Conservation (phyloP, 2,329 filamentous ascomycete genomes). For the Trichoderma citrinoviride region DNA sequence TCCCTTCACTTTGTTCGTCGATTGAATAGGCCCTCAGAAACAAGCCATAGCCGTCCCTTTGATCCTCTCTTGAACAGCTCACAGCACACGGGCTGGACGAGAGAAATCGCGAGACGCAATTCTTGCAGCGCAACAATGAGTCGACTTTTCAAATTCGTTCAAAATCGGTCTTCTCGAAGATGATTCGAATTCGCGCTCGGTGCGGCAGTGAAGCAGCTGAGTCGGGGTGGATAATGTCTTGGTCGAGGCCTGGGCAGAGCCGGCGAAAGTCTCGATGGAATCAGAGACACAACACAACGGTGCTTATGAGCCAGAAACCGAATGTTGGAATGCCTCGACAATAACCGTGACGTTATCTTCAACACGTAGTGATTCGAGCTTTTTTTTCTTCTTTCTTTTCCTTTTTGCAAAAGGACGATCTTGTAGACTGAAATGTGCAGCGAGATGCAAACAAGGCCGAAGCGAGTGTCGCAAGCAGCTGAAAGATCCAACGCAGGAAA, state of each 20-base stretch:
- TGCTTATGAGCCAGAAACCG: not conserved
- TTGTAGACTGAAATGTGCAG: conserved; percentile 22
- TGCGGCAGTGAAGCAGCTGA: not conserved
- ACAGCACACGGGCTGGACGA: not conserved
- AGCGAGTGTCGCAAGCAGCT: not conserved
- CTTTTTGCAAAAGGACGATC: not conserved
- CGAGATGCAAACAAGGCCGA: conserved; percentile 8
- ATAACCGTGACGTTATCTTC: conserved; percentile 3
- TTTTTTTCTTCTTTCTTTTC: not conserved
- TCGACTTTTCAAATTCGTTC: not conserved
- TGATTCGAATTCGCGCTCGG: not conserved
- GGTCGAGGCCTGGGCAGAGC: not conserved
- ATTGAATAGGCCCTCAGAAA: not conserved
- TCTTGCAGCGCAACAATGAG: not conserved
- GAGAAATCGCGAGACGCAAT: not conserved
- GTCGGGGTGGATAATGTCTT: conserved; percentile 9
- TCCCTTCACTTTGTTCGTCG: not conserved
- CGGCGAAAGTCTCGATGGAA: not conserved
- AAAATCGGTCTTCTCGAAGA: not conserved
- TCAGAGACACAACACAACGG: conserved; percentile 14
- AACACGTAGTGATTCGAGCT: not conserved
- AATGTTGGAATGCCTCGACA: conserved; percentile 19
- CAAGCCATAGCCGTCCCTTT: conserved; percentile 13
- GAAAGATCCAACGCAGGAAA: not conserved
- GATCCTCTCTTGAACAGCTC: not conserved